A percentile compares a stretch with the other conserved stretches of the same genome.
Conservation (phyloP, 169 alveolate genomes). For the Plasmodium gallinaceum region DNA sequence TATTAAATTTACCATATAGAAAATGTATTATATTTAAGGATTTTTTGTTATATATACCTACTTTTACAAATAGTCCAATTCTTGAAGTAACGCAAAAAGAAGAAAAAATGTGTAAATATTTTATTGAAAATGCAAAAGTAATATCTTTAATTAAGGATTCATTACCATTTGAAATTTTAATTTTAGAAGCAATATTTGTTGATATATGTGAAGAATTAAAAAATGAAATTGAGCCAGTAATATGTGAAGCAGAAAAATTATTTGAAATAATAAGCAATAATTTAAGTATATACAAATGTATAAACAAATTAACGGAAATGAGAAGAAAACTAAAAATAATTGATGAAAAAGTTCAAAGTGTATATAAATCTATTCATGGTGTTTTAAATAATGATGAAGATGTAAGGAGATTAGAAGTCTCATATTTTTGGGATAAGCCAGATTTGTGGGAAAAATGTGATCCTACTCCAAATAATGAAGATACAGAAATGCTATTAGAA, state of each 20-base stretch:
- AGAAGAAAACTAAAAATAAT: constrained; percentile 79
- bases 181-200: constrained; percentile 80
- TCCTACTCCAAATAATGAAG: constrained; percentile 80
- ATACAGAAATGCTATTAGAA: constrained; percentile 85
- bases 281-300: constrained; percentile 80
- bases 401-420: constrained; percentile 81
- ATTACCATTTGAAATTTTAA: constrained; percentile 80
- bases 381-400: constrained; percentile 84
- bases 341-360: constrained; percentile 82
- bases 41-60: constrained; percentile 61
- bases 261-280: constrained; percentile 78
- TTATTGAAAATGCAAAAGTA: constrained; percentile 73
- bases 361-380: constrained; percentile 81
- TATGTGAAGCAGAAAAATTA: constrained; percentile 79
- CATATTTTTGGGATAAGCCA: constrained; percentile 82
- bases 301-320: constrained; percentile 81
- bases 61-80: constrained; percentile 58
- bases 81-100: constrained; percentile 61
- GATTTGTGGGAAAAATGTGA: constrained; percentile 83
- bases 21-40: constrained; percentile 76
- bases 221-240: constrained; percentile 80
- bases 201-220: constrained; percentile 80
- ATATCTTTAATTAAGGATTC: constrained; percentile 76
- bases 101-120: constrained; percentile 67
- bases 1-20: constrained; percentile 67